Base-by-base conservation (phyloP, 306 rosid species). In the Trifolium subterraneum region DNA sequence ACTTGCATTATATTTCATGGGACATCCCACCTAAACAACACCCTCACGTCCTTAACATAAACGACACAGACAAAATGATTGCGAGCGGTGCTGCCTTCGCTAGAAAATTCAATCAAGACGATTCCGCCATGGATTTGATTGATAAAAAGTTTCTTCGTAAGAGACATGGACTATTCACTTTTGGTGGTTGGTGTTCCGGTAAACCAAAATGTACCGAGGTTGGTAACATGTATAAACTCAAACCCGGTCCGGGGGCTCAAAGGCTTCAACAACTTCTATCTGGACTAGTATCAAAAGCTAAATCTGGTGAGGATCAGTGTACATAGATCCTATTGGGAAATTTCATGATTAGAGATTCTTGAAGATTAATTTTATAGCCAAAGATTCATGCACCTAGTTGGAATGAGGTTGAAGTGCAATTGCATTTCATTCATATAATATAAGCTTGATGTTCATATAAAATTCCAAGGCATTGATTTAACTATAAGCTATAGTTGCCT, bases 181-280 rank as follows among this genome's bases (percentile, higher is more conserved):
- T 96, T 0, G 98, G 97, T 10, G 97, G 92, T n/a, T 93, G 98
- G 98, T 93, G 97, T 39, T 70, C 91, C 7, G 97, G 93, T 5
- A 86, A 71, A 70, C 91, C 91, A 1, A 81, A 86, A 67, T 93
- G 98, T 48, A 82, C 94, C 1, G 71, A 86, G 84, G 85, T 93
- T 56, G 96, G 98, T 7, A 73, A 93, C 86, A 73, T 82, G 5
- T 75, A 64, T 64, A 86, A 88, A 71, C 85, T 93, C 71, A 86
- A 83, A 82, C 94, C 98, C 27, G 88, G 98, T 56, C 88, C 85
- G 0, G 97, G 92, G 6, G 71, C 93, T 10, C 76, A 78, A 16
- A 81, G 94, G 86, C 92, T 91, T 82, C 80, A 52, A 14, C 67
- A 75, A 69, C 96, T 91, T 22, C 62, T 91, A 10, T 56, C 66